Percentiles rank a stretch among this genome's conserved stretches.
Conservation (phyloP, 2,329 filamentous ascomycete genomes). For the Trichoderma asperellum region DNA sequence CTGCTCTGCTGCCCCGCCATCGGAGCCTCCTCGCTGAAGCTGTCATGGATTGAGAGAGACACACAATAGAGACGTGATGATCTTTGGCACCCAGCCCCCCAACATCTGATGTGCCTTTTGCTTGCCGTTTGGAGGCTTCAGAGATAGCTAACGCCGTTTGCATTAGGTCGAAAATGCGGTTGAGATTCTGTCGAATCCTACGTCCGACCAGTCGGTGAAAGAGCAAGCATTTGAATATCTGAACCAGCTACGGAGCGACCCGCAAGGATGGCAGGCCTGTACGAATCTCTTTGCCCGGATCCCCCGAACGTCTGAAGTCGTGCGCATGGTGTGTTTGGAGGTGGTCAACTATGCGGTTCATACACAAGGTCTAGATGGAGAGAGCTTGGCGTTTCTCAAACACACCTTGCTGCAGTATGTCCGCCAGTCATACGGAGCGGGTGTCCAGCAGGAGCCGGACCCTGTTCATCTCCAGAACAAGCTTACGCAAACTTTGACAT, state of each 20-base stretch:
- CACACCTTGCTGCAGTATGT: slow-evolving; percentile 83
- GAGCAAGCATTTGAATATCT: slow-evolving; percentile 81
- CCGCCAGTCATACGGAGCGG: slow-evolving; percentile 70
- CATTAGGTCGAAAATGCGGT: slow-evolving; percentile 88
- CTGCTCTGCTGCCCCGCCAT: slow-evolving; percentile 27
- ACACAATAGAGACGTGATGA: not conserved
- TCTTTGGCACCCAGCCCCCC: not conserved
- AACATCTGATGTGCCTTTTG: not conserved
- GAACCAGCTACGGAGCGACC: slow-evolving; percentile 76
- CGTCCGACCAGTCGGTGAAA: slow-evolving; percentile 75
- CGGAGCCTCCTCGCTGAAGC: slow-evolving; percentile 8
- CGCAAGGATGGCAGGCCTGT: slow-evolving; percentile 89
- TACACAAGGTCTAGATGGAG: slow-evolving; percentile 72
- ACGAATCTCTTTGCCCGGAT: slow-evolving; percentile 80
- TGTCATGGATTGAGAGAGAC: slow-evolving; percentile 7
- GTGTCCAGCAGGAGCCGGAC: slow-evolving; percentile 65
- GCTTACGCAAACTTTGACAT: slow-evolving; percentile 92
- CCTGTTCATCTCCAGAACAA: slow-evolving; percentile 88
- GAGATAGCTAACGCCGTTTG: slow-evolving; percentile 10
- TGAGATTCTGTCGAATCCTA: slow-evolving; percentile 86
- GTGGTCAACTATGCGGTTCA: slow-evolving; percentile 92
- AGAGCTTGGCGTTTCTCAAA: slow-evolving; percentile 75
- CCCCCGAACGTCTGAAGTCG: slow-evolving; percentile 77
- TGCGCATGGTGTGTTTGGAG: slow-evolving; percentile 87
- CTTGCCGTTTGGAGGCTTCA: not conserved